Percentiles rank a stretch among this genome's conserved stretches.
Evolutionary conservation across 169 alveolate genomes (phyloP).

Genomic region (Theileria annulata): DNA sequence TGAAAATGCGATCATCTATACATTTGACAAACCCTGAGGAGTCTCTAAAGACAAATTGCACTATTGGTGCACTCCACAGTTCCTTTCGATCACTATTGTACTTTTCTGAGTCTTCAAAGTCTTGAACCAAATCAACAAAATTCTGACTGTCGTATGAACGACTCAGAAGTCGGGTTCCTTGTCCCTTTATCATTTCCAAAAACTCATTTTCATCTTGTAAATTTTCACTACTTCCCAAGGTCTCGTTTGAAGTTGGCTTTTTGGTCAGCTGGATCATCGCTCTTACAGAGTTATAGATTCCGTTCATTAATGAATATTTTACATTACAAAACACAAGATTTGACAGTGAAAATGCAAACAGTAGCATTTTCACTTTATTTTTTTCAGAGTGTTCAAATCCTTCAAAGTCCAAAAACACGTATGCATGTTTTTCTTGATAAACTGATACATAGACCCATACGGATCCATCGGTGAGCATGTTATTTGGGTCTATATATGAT

Average conservation of each 20-base stretch:
- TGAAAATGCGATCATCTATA: conserved; percentile 51
- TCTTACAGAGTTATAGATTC: conserved; percentile 33
- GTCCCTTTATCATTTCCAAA: conserved; percentile 5
- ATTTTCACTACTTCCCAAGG: background rate
- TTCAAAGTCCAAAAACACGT: conserved; percentile 50
- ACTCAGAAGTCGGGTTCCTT: conserved; percentile 9
- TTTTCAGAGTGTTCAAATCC: conserved; percentile 46
- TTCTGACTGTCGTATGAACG: conserved; percentile 1
- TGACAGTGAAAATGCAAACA: conserved; percentile 37
- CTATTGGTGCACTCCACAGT: conserved; percentile 56
- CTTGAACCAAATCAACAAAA: conserved; percentile 5
- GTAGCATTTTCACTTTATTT: conserved; percentile 24
- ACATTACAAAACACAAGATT: conserved; percentile 44
- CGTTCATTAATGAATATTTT: conserved; percentile 35
- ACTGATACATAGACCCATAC: conserved; percentile 57
- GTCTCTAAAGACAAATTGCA: conserved; percentile 59
- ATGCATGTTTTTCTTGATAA: conserved; percentile 54
- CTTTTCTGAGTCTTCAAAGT: conserved; percentile 16
- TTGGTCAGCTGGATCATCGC: conserved; percentile 49
- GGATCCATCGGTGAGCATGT: conserved; percentile 33
- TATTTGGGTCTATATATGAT: conserved; percentile 18
- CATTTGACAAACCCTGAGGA: conserved; percentile 54
- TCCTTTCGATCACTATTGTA: background rate
- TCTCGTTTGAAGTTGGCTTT: conserved; percentile 10
- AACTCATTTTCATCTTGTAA: conserved; percentile 10